Base-by-base conservation (phyloP, 73 alveolate genomes). In the Paramecium bursaria region DNA sequence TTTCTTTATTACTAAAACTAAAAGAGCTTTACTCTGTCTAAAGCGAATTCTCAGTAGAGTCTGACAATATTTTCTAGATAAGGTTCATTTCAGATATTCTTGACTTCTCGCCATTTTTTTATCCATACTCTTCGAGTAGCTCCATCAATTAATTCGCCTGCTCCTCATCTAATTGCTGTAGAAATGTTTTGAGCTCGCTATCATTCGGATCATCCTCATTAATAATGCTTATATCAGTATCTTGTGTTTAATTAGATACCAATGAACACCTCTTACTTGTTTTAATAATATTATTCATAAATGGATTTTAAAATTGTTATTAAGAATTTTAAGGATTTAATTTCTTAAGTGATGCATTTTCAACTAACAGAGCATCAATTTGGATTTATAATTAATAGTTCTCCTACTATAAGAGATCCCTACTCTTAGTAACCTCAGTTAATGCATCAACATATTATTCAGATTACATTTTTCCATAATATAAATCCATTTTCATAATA, bases 371-470 rank as follows among this genome's bases (percentile, higher is more conserved):
- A n/a, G 15, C 54, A 17, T 14, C 15, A 3, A 61, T 27, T 17
- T 14, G 15, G 21, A 61, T 61, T 61, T 61, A 51, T 11, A 61
- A 22, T 35, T 11, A 22, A 31, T 19, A 23, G 49, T 61, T 61
- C 42, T 22, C 42, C 14, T 35, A 35, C n/a, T 6, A 23, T 7
- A 10, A 61, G 15, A 35, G 55, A 31, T 61, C 80, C 17, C 46
- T 35, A 35, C 42, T 35, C 31, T 35, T 61, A 5, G 80, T 61
- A 51, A 61, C 42, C 19, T 61, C 80, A 15, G 31, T 3, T 26
- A 61, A 35, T 31, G 80, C 55, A 61, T 61, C 80, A 31, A 67
- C 82, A 67, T 67, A 67, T 15, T 31, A 35, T 25, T 67, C 82
- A 15, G 82, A 39, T n/a, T 67, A 19, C 10, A 39, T 39, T 39